phyloP scores from a whole-genome alignment of 2,329 filamentous ascomycete species.

The Stagonosporopsis rhizophila region DNA sequence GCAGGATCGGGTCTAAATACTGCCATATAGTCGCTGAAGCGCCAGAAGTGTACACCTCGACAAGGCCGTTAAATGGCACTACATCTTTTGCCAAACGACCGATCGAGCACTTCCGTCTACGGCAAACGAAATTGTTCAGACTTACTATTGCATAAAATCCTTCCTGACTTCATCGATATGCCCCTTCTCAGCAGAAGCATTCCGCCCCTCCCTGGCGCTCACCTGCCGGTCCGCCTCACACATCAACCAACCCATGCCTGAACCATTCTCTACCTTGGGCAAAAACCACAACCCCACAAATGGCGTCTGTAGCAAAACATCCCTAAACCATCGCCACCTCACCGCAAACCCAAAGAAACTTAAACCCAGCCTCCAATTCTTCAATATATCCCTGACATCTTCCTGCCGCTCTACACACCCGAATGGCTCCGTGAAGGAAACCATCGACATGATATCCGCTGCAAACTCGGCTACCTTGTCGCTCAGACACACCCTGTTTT shows the following conservation, averaged over 20 bases:
- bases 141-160: slow-evolving; percentile 41
- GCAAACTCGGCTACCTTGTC: slow-evolving; percentile 53
- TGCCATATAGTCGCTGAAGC: not conserved
- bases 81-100: too few species aligned
- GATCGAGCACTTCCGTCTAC: too few species aligned
- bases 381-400: slow-evolving; percentile 48
- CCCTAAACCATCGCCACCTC: slow-evolving; percentile 47
- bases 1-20: not conserved
- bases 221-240: slow-evolving; percentile 47
- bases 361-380: slow-evolving; percentile 49
- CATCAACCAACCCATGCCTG: slow-evolving; percentile 51
- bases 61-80: too few species aligned
- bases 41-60: not conserved
- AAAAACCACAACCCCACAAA: slow-evolving; percentile 38
- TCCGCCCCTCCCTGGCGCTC: slow-evolving; percentile 35
- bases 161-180: slow-evolving; percentile 30
- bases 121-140: not conserved
- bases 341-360: slow-evolving; percentile 49
- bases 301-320: slow-evolving; percentile 39
- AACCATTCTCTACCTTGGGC: slow-evolving; percentile 35
- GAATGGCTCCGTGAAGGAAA: slow-evolving; percentile 49
- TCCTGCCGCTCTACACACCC: slow-evolving; percentile 50
- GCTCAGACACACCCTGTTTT: slow-evolving; percentile 39
- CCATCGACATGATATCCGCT: slow-evolving; percentile 52
- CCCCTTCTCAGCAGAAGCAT: slow-evolving; percentile 19